Base-by-base conservation (phyloP, 2,329 filamentous ascomycete genomes). In the Pseudocercospora eumusae region DNA sequence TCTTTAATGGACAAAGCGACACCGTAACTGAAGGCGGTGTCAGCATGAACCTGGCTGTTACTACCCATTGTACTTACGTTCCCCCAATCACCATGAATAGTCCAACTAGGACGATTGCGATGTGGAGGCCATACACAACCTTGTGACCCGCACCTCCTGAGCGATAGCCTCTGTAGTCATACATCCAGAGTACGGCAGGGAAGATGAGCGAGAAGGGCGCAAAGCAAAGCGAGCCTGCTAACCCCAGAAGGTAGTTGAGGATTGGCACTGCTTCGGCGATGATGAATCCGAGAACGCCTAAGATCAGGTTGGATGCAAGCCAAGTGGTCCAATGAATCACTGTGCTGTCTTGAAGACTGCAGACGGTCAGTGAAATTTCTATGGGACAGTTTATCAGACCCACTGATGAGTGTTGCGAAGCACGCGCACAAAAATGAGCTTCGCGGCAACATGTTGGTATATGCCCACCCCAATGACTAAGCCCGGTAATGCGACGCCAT, bases 401-500 rank as follows among this genome's bases (percentile, higher is more conserved):
- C 36, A 49, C 58, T 84, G 82, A 3, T 63, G 69, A 0, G 81
- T 80, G 64, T 81, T 76, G 13, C 82, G 76, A 13, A 84, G 74
- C n/a, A 83, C 76, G 3, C 83, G 79, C 21, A 85, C 82, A 66
- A 84, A 84, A 55, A 84, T 70, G 66, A 83, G 82, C 68, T 85
- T 84, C 2, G 81, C 79, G 2, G 78, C 79, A 10, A 83, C 67
- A 69, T 83, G 81, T 15, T 79, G 70, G 61, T 79, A 80, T 0
- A 81, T 67, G 33, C 75, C 75, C 1, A 75, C 77, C 57, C 78
- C 79, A 47, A 86, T 79, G 42, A 82, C 74, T 1, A 86, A 76
- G 1, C 83, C 83, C 2, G 81, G 76, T 18, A 87, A 69, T 3
- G 79, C 85, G 53, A 88, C 76, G 3, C 85, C 86, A 65, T 87